Base-by-base conservation (phyloP, 1,284 basidiomycete genomes). In the Agroathelia rolfsii region DNA sequence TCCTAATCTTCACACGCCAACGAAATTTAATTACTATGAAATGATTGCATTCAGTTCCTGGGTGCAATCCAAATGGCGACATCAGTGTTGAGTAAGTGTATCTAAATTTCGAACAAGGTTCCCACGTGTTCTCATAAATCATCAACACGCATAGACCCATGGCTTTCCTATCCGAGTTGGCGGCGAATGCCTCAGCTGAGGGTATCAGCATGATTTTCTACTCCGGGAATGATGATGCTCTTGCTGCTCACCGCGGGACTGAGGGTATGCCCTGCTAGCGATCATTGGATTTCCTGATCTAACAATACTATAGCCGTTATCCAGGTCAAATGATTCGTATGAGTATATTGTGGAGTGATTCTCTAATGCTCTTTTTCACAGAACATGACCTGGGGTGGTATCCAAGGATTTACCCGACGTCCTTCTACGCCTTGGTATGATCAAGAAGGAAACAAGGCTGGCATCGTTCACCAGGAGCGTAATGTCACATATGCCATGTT, bases 331-430 rank as follows among this genome's bases (percentile, higher is more conserved):
- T n/a, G n/a, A n/a, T n/a, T n/a, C n/a, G n/a, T n/a, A n/a, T n/a
- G n/a, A n/a, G n/a, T n/a, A n/a, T n/a, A n/a, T n/a, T n/a, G n/a
- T n/a, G n/a, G n/a, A n/a, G n/a, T n/a, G n/a, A n/a, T n/a, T n/a
- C n/a, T n/a, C n/a, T n/a, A n/a, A n/a, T n/a, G n/a, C n/a, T n/a
- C n/a, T n/a, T n/a, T n/a, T n/a, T n/a, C n/a, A n/a, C n/a, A n/a
- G 73, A 83, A 83, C 43, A 80, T 75, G 7, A 80, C 80, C 1
- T 83, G 82, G 42, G 77, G 78, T 21, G 77, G 74, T 9, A 73
- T 74, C 25, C 76, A 73, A 50, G 80, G 80, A 3, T 83, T 83
- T 48, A 70, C 75, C 4, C 60, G 68, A 28, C 63, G 66, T 37
- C 79, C 79, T 0, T 66, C 72, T 2, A 83, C 79, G 0, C 67